phyloP scores from a whole-genome alignment of 2,329 filamentous ascomycete genomes.

The Fusarium concolor region DNA sequence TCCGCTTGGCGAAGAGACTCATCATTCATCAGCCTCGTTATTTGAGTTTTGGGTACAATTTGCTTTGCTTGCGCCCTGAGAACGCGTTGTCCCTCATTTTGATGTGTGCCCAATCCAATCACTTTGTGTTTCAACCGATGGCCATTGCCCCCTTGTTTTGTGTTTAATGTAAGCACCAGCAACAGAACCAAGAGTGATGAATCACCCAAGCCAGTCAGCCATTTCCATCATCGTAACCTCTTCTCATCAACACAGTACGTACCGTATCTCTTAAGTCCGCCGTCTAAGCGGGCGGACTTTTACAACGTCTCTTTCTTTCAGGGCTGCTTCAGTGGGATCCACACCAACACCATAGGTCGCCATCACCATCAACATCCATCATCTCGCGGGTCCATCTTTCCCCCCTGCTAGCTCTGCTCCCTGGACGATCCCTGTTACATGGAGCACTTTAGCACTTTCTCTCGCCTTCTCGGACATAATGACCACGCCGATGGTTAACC shows the following conservation, averaged over 20 bases:
- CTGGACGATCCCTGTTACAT: conserved; percentile 34
- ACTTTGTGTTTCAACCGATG: conserved; percentile 17
- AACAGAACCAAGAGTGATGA: conserved; percentile 24
- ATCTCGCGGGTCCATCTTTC: conserved; percentile 15
- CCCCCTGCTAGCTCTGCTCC: conserved; percentile 21
- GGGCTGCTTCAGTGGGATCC: conserved; percentile 9
- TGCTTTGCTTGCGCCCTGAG: conserved; percentile 35
- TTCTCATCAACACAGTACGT: background rate
- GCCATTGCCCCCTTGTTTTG: background rate
- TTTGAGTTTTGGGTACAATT: conserved; percentile 15
- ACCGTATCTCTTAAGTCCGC: conserved; percentile 36
- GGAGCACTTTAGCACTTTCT: conserved; percentile 9
- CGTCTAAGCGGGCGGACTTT: conserved; percentile 37
- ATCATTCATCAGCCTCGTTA: conserved; percentile 29
- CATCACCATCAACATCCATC: conserved; percentile 24
- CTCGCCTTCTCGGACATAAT: conserved; percentile 57
- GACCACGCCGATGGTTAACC: conserved; percentile 51
- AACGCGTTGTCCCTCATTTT: conserved; percentile 22
- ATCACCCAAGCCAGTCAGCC: conserved; percentile 34
- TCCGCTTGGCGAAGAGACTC: conserved; percentile 7
- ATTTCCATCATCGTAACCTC: background rate
- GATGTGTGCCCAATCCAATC: conserved; percentile 12
- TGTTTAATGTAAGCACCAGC: conserved; percentile 29
- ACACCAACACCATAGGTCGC: conserved; percentile 34
- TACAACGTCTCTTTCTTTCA: background rate